phyloP scores from a whole-genome alignment of 2,329 filamentous ascomycete species.

The Trichoderma gracile region DNA sequence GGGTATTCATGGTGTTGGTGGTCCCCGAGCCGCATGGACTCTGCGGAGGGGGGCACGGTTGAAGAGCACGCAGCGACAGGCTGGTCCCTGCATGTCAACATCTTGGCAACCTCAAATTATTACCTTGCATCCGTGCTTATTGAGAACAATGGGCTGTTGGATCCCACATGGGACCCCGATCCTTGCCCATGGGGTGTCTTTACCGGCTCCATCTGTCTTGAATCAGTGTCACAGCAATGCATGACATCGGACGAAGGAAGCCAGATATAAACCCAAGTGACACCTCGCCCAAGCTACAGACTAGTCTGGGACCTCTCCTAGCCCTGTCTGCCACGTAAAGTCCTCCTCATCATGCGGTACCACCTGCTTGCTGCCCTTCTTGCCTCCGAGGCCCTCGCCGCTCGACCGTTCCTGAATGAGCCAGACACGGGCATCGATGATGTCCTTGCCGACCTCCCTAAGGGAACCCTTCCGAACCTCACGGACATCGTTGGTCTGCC shows the following conservation, averaged over 20 bases:
- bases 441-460: constrained; percentile 39
- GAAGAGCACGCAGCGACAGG: background rate
- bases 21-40: no score
- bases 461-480: constrained; percentile 45
- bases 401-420: constrained; percentile 48
- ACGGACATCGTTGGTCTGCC: constrained; percentile 50
- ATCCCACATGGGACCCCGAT: background rate
- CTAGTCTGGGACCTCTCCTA: background rate
- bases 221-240: background rate
- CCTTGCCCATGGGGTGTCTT: background rate
- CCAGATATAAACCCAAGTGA: background rate
- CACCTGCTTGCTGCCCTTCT: constrained; percentile 31
- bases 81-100: background rate
- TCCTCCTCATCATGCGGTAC: background rate
- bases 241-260: background rate
- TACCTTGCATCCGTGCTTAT: background rate
- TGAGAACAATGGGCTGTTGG: background rate
- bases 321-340: background rate
- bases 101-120: background rate
- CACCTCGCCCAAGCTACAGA: background rate
- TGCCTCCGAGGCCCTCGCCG: constrained; percentile 42
- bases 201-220: background rate
- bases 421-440: constrained; percentile 50
- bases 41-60: background rate
- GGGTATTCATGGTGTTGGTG: no score